Evolutionary conservation across 257 asterid genomes (phyloP).

Genomic region (Solanum paucissectum): DNA sequence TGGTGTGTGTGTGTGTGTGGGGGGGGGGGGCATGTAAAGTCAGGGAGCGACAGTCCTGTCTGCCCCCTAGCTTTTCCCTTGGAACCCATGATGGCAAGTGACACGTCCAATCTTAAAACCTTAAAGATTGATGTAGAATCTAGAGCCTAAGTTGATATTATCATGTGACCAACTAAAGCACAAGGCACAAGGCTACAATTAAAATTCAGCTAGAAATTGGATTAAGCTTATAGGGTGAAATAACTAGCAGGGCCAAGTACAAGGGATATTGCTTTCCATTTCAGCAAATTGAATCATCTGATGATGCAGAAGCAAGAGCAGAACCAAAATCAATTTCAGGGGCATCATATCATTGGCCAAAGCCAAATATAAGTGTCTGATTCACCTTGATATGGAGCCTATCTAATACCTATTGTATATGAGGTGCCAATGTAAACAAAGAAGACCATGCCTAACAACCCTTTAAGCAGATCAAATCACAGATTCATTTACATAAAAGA

Average conservation of each 20-base stretch:
- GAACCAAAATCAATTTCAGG: background rate
- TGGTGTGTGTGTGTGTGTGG: background rate
- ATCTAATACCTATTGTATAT: background rate
- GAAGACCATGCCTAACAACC: background rate
- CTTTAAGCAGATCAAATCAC: background rate
- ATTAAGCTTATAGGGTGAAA: background rate
- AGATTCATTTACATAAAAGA: background rate
- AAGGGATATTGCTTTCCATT: background rate
- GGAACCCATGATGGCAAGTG: background rate
- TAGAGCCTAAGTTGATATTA: background rate
- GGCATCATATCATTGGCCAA: background rate
- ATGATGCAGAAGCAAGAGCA: background rate
- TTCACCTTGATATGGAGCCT: background rate
- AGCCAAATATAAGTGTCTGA: background rate
- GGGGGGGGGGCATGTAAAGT: background rate
- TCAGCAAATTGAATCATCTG: background rate
- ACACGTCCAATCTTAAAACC: background rate
- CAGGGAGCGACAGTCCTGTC: background rate
- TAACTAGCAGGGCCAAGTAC: background rate
- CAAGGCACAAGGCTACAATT: background rate
- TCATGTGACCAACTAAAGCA: background rate
- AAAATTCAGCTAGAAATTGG: background rate
- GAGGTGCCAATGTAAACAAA: background rate
- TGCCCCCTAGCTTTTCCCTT: background rate
- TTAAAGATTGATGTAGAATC: background rate